Evolutionary conservation across 176 grass and related monocot species (phyloP).

Genomic region (Aegilops longissima): DNA sequence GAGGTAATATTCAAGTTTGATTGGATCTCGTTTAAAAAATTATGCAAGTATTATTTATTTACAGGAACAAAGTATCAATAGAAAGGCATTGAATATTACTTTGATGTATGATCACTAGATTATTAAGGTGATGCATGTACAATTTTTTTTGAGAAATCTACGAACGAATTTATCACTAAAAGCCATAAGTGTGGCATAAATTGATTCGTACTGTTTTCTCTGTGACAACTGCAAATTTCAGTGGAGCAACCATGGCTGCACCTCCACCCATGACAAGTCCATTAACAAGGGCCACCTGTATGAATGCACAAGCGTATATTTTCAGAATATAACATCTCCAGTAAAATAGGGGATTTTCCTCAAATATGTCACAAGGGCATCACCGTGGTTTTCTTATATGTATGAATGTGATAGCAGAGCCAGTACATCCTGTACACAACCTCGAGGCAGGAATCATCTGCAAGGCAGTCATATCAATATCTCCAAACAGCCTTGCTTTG

Average conservation of each 20-base stretch:
- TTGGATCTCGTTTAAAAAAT: not conserved
- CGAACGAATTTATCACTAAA: not conserved
- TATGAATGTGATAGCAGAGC: constrained; percentile 96
- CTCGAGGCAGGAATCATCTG: constrained; percentile 89
- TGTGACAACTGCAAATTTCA: constrained; percentile 75
- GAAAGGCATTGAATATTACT: not conserved
- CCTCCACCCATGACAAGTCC: constrained; percentile 97
- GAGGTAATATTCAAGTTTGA: not conserved
- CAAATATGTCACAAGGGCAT: not conserved
- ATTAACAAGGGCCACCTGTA: constrained; percentile 83
- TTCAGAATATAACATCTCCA: not conserved
- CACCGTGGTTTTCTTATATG: constrained; percentile 87
- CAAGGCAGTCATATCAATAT: constrained; percentile 18
- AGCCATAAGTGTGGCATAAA: not conserved
- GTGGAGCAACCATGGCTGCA: constrained; percentile 68
- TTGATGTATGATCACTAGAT: constrained; percentile 4
- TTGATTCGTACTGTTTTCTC: constrained; percentile 69
- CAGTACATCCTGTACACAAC: constrained; percentile 99
- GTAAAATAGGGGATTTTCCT: not conserved
- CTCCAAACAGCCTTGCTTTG: not conserved
- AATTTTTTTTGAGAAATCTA: not conserved
- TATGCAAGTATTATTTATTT: not conserved
- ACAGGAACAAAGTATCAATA: not conserved
- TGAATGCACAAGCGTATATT: not conserved
- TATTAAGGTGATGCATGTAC: not conserved